phyloP scores from a whole-genome alignment of 148 eudicot genomes.

The Linanthus parryae region DNA sequence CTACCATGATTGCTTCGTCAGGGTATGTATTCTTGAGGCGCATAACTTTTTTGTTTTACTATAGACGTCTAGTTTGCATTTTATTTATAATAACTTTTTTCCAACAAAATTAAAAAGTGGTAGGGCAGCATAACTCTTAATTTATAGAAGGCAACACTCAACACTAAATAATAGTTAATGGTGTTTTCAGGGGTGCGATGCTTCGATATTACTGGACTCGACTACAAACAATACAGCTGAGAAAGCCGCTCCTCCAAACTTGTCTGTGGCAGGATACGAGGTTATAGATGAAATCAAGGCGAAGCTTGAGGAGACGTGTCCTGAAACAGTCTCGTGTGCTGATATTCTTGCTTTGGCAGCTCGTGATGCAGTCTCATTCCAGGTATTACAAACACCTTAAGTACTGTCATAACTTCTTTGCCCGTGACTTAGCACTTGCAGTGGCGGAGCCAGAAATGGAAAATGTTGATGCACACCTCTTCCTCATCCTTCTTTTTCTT shows the following conservation, averaged over 20 bases:
- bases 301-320: conserved; percentile 18
- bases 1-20: conserved; percentile 34
- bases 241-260: conserved; percentile 20
- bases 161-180: not conserved
- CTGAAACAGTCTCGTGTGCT: conserved; percentile 25
- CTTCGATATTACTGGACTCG: conserved; percentile 21
- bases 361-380: conserved; percentile 14
- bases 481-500: too few species aligned
- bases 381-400: conserved; percentile 9
- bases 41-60: not conserved
- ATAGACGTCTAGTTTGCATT: not conserved
- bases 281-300: conserved; percentile 24
- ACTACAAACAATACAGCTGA: conserved; percentile 7
- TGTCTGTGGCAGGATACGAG: conserved; percentile 19
- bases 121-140: not conserved
- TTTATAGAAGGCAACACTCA: not conserved
- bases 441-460: not conserved
- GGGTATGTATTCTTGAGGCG: conserved; percentile 7
- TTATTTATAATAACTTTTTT: not conserved
- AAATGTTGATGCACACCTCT: too few species aligned
- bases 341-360: conserved; percentile 33
- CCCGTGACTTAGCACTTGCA: too few species aligned
- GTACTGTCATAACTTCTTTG: too few species aligned
- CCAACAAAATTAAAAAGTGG: not conserved
- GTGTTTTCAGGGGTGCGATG: conserved; percentile 27